Evolutionary conservation across 2,329 filamentous ascomycete species (phyloP), one percentile per base, ranked within the genome.

Genomic region (Aspergillus brunneoviolaceus): DNA sequence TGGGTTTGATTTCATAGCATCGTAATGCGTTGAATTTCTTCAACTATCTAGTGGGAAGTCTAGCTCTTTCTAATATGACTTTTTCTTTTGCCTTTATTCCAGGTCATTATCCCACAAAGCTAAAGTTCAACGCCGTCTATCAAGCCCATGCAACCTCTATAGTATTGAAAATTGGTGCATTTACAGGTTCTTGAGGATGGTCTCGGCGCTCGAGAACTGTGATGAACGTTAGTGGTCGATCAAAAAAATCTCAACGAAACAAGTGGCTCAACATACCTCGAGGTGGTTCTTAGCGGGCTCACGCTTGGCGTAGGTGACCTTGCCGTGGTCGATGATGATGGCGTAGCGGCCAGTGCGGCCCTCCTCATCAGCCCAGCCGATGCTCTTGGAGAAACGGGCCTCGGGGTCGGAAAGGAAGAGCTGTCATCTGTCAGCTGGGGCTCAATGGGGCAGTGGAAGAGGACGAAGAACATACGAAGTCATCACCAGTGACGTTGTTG

Each of bases 301-400:
- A 70, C 85, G 88, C 78, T 89, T 90, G 62, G 90, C 89, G 76
- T 96, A 96, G 71, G 80, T 82, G 71, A 96, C 84, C 82, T 91
- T 94, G 77, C 91, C 91, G 76, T 96, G 82, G 79, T 93, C 91
- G 67, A 96, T 79, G 70, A 93, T 81, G 75, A 96, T 85, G 69
- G 90, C 92, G 80, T 90, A 96, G 64, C 92, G 85, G 64, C 85
- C 87, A 66, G 90, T 92, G 66, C 91, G 85, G 72, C 90, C 89
- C 61, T 87, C 89, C 21, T 81, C 82, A 51, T 85, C 80, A 65
- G 83, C 85, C 91, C 91, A 96, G 75, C 89, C 91, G 68, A 93
- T 84, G 73, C 83, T 83, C 82, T 89, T 87, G 77, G 87, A 89
- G 84, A 96, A 96, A 71, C 85, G 86, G 67, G 86, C 83, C 67